Evolutionary conservation across 768 basidiomycete species (phyloP).

Genomic region (Tricholoma flavovirens): DNA sequence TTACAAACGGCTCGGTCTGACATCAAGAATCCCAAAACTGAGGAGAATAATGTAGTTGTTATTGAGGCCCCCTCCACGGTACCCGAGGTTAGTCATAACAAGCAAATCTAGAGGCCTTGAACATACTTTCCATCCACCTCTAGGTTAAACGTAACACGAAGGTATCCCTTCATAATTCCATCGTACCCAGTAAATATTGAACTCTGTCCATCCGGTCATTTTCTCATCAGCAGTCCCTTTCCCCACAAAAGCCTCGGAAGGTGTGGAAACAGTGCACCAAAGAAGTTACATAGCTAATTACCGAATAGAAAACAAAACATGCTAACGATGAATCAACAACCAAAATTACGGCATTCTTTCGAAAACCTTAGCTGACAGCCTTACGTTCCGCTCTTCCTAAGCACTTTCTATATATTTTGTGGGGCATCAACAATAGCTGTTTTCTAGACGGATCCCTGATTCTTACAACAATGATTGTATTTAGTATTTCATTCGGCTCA

Average conservation of each 20-base stretch:
- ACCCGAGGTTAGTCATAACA: conserved; percentile 1
- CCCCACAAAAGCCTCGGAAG: not conserved
- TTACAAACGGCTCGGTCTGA: not conserved
- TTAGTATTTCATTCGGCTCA: no score
- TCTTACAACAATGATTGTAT: no score
- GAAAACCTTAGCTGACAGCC: not conserved
- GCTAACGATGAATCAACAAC: not conserved
- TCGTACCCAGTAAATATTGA: not conserved
- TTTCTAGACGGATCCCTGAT: no score
- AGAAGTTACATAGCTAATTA: not conserved
- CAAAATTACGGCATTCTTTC: not conserved
- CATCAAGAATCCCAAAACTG: not conserved
- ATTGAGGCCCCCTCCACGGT: not conserved
- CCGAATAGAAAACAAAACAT: not conserved
- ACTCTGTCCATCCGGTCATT: not conserved
- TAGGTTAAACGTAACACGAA: not conserved
- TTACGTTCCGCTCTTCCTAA: no score
- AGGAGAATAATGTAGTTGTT: not conserved
- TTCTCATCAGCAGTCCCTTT: not conserved
- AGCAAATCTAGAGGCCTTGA: not conserved
- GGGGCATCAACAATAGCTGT: no score
- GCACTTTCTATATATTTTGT: no score
- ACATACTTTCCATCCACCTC: no score
- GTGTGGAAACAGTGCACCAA: not conserved
- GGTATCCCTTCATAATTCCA: not conserved